Evolutionary conservation across 2,329 filamentous ascomycete species (phyloP).

Genomic region (Didymella segeticola): DNA sequence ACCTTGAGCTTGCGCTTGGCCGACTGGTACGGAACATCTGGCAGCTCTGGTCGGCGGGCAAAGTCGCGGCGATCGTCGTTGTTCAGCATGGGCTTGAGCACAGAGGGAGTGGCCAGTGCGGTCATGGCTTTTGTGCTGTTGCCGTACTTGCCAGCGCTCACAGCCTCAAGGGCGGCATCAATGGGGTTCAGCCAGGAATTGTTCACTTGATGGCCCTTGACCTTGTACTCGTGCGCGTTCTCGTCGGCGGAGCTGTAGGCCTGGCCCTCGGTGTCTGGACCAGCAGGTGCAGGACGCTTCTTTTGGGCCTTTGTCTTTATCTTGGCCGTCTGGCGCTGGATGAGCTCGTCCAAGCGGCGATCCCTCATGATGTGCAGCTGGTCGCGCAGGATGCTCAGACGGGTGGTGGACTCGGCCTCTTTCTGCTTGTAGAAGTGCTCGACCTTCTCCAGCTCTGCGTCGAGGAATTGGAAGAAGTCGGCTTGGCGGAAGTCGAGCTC

Average conservation of each 20-base stretch:
- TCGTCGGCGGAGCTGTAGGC: slow-evolving; percentile 33
- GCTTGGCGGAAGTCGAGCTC: slow-evolving; percentile 75
- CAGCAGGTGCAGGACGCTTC: slow-evolving; percentile 25
- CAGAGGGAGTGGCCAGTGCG: slow-evolving; percentile 48
- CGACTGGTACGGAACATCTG: slow-evolving; percentile 78
- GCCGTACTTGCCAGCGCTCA: slow-evolving; percentile 56
- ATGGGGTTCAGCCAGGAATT: slow-evolving; percentile 45
- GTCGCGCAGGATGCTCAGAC: slow-evolving; percentile 73
- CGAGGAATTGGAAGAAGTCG: slow-evolving; percentile 89
- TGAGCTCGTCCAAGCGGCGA: slow-evolving; percentile 74
- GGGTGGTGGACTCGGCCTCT: slow-evolving; percentile 80
- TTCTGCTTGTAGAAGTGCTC: slow-evolving; percentile 88
- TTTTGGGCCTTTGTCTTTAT: slow-evolving; percentile 35
- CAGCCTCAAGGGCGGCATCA: slow-evolving; percentile 51
- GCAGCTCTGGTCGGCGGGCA: slow-evolving; percentile 43
- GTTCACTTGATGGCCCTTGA: slow-evolving; percentile 22
- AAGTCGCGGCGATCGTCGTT: slow-evolving; percentile 53
- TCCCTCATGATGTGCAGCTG: slow-evolving; percentile 95
- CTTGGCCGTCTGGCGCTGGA: slow-evolving; percentile 56
- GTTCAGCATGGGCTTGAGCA: slow-evolving; percentile 48
- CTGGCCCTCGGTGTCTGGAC: slow-evolving; percentile 24
- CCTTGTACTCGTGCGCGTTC: slow-evolving; percentile 19
- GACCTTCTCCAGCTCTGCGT: slow-evolving; percentile 86
- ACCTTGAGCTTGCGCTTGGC: slow-evolving; percentile 92
- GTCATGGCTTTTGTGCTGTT: slow-evolving; percentile 60